A percentile compares a stretch with the other conserved stretches of the same genome.
phyloP scores from a whole-genome alignment of 768 basidiomycete genomes.

The Agrocybe chaxingu region DNA sequence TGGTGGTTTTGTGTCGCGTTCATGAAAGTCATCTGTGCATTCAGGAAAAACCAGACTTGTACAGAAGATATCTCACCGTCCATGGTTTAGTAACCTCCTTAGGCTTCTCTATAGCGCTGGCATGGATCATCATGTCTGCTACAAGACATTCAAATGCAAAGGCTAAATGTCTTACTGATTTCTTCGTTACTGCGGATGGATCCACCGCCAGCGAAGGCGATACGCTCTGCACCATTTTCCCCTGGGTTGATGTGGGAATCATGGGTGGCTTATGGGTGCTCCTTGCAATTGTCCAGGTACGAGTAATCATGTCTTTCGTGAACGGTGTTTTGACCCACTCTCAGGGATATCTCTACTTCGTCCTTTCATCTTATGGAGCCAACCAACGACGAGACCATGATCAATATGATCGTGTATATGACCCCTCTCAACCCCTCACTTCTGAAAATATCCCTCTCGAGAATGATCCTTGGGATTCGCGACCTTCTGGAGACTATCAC shows the following conservation, averaged over 20 bases:
- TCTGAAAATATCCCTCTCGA: constrained; percentile 61
- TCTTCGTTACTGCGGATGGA: constrained; percentile 46
- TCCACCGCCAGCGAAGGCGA: constrained; percentile 49
- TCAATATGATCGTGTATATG: constrained; percentile 73
- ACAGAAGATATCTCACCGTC: constrained; percentile 65
- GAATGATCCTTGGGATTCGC: constrained; percentile 67
- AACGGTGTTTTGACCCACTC: not conserved
- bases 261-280: constrained; percentile 89
- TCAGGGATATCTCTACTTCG: constrained; percentile 47
- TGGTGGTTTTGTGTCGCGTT: not conserved
- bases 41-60: constrained; percentile 67
- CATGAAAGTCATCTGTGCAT: not conserved
- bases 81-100: constrained; percentile 52
- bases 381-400: constrained; percentile 79
- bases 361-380: constrained; percentile 57
- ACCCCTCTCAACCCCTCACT: constrained; percentile 48
- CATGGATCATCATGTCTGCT: constrained; percentile 81
- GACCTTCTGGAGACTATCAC: constrained; percentile 43
- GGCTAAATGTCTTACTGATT: constrained; percentile 56
- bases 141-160: constrained; percentile 72
- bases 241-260: constrained; percentile 89
- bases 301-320: constrained; percentile 19
- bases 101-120: constrained; percentile 75
- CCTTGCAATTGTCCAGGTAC: constrained; percentile 72
- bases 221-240: constrained; percentile 83